These are phyloP conservation scores for Sordariomycetes sp. DNA, from an alignment of 2,329 filamentous ascomycete species.

Conservation along the genomic window DNA sequence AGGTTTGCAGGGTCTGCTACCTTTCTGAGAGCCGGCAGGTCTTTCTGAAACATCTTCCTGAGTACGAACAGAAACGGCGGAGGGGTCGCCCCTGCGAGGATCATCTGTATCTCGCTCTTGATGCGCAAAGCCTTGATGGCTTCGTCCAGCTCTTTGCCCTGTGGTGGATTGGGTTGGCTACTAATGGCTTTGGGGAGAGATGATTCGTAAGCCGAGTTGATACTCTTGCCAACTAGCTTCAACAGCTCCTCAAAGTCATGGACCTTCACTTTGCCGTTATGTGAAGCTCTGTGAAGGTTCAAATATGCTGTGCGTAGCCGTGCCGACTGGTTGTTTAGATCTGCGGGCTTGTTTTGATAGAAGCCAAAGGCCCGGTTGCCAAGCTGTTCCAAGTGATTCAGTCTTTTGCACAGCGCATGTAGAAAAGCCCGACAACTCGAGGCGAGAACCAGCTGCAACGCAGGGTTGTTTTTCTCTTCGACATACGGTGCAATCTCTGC, in stretches of 20 bases:
- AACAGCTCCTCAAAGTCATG: slow-evolving; percentile 56
- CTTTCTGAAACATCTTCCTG: slow-evolving; percentile 53
- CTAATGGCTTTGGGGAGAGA: slow-evolving; percentile 33
- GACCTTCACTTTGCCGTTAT: slow-evolving; percentile 45
- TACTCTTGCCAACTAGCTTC: slow-evolving; percentile 33
- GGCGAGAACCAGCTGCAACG: slow-evolving; percentile 58
- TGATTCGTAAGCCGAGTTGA: slow-evolving; percentile 39
- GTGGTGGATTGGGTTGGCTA: slow-evolving; percentile 35
- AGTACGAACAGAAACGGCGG: slow-evolving; percentile 45
- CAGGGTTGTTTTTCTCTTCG: slow-evolving; percentile 44
- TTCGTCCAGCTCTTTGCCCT: slow-evolving; percentile 32
- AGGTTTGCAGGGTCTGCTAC: slow-evolving; percentile 57
- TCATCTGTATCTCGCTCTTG: slow-evolving; percentile 41
- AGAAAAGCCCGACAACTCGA: slow-evolving; percentile 68
- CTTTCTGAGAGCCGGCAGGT: slow-evolving; percentile 47
- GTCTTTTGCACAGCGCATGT: slow-evolving; percentile 55
- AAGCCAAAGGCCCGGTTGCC: slow-evolving; percentile 39
- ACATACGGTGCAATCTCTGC: slow-evolving; percentile 41
- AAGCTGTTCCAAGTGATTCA: slow-evolving; percentile 45
- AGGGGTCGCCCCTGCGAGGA: slow-evolving; percentile 38
- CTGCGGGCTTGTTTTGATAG: slow-evolving; percentile 36
- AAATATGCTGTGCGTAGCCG: slow-evolving; percentile 49
- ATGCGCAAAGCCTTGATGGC: slow-evolving; percentile 35
- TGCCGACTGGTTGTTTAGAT: slow-evolving; percentile 25
- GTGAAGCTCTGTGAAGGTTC: slow-evolving; percentile 41